A percentile compares a stretch with the other conserved stretches of the same genome.
Evolutionary conservation across 1,284 basidiomycete genomes (phyloP).

Genomic region (Blastosporella zonata): DNA sequence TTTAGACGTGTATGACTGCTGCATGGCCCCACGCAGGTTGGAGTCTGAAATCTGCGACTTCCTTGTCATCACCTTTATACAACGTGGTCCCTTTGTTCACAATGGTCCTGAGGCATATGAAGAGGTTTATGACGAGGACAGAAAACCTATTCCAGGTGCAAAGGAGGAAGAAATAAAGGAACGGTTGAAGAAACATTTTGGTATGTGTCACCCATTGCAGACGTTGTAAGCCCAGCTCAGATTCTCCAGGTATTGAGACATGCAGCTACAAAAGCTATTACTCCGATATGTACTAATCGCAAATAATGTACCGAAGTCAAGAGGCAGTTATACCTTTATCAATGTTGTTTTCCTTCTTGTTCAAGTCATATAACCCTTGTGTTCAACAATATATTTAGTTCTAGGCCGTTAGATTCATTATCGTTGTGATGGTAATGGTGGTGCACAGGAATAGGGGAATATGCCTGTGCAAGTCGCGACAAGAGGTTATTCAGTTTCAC

Average conservation of each 20-base stretch:
- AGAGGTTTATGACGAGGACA: conserved; percentile 1
- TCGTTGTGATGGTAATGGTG: no score
- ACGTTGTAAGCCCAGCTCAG: neutral
- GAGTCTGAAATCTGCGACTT: neutral
- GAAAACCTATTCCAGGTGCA: neutral
- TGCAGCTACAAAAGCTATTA: neutral
- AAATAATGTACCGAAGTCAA: no score
- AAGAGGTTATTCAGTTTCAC: no score
- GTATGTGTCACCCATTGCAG: neutral
- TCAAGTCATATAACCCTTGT: no score
- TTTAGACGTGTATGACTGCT: neutral
- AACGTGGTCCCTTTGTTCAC: neutral
- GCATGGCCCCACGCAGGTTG: conserved; percentile 1
- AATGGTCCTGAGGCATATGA: neutral
- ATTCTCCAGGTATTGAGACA: neutral
- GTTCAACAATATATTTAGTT: no score
- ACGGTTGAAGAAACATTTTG: neutral
- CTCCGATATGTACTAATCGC: neutral
- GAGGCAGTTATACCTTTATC: no score
- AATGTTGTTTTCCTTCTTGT: no score
- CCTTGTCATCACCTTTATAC: neutral
- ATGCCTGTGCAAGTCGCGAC: no score
- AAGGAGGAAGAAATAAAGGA: neutral
- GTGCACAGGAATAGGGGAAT: no score
- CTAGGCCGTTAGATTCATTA: no score